Percentiles rank a stretch among this genome's conserved stretches.
Evolutionary conservation across 805 yeast genomes (phyloP).

Genomic region (Blastobotrys peoriensis): DNA sequence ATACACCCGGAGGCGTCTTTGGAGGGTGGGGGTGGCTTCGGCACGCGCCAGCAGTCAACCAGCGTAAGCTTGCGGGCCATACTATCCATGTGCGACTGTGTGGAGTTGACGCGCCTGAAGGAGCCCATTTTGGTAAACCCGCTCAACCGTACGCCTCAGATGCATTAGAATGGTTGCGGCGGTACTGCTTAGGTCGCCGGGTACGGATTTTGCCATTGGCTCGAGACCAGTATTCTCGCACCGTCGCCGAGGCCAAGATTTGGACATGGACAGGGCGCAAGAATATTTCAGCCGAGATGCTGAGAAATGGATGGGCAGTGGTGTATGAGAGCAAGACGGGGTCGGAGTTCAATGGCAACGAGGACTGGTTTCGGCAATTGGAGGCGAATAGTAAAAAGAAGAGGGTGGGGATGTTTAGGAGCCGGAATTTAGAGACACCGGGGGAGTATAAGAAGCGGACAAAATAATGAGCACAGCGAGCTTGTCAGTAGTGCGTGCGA

Average conservation of each 20-base stretch:
- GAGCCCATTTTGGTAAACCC: constrained; percentile 89
- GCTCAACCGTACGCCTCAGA: constrained; percentile 86
- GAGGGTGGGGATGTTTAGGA: constrained; percentile 62
- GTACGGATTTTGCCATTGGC: constrained; percentile 74
- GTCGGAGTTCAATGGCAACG: constrained; percentile 82
- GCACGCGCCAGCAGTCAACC: constrained; percentile 49
- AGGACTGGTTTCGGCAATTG: constrained; percentile 48
- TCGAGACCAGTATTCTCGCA: constrained; percentile 82
- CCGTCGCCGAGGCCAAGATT: constrained; percentile 69
- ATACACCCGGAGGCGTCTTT: constrained; percentile 83
- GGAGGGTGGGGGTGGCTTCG: constrained; percentile 96
- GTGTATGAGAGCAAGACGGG: constrained; percentile 79
- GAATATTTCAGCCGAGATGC: constrained; percentile 86
- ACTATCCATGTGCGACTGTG: constrained; percentile 79
- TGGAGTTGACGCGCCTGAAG: constrained; percentile 96
- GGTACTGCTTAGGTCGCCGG: constrained; percentile 56
- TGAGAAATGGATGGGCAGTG: constrained; percentile 73
- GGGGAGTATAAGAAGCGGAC: constrained; percentile 57
- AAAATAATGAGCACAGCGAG: constrained; percentile 8
- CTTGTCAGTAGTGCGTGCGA: neutral
- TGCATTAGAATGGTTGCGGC: constrained; percentile 70
- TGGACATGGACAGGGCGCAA: constrained; percentile 60
- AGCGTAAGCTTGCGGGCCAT: constrained; percentile 43
- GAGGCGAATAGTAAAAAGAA: constrained; percentile 55
- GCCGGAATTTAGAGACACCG: constrained; percentile 56